Conservation (phyloP, 129 eudicot genomes). For the Centella asiatica region DNA sequence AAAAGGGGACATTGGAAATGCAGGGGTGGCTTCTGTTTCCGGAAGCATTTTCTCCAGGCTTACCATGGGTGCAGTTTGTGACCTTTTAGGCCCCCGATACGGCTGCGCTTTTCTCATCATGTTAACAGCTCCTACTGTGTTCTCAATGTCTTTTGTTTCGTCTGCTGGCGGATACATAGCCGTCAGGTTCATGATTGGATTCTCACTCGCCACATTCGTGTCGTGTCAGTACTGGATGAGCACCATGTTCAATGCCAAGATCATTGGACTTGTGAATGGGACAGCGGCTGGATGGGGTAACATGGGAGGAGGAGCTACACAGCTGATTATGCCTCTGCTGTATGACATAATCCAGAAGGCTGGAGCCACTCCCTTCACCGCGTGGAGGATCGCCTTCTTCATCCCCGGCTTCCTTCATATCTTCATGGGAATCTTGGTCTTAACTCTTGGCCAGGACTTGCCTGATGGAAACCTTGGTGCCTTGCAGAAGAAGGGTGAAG, state of each 20-base stretch:
- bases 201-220: slow-evolving; percentile 6
- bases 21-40: slow-evolving; percentile 9
- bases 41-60: slow-evolving; percentile 11
- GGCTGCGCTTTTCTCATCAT: slow-evolving; percentile 10
- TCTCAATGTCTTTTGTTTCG: slow-evolving; percentile 8
- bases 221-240: slow-evolving; percentile 12
- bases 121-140: slow-evolving; percentile 9
- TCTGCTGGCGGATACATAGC: slow-evolving; percentile 10
- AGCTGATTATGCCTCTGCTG: slow-evolving; percentile 7
- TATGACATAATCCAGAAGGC: not conserved
- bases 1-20: slow-evolving; percentile 6
- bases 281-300: slow-evolving; percentile 14
- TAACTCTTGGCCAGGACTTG: slow-evolving; percentile 11
- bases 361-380: slow-evolving; percentile 10
- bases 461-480: slow-evolving; percentile 13
- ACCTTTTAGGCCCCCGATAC: slow-evolving; percentile 1
- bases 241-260: slow-evolving; percentile 10
- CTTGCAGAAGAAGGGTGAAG: slow-evolving; percentile 9
- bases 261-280: slow-evolving; percentile 12
- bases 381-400: slow-evolving; percentile 13
- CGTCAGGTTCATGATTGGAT: slow-evolving; percentile 11
- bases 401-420: slow-evolving; percentile 11
- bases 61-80: slow-evolving; percentile 9
- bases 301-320: slow-evolving; percentile 16
- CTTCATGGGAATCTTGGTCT: slow-evolving; percentile 8